Evolutionary conservation across 768 basidiomycete genomes (phyloP).

Genomic region (Mycena albidolilacea): DNA sequence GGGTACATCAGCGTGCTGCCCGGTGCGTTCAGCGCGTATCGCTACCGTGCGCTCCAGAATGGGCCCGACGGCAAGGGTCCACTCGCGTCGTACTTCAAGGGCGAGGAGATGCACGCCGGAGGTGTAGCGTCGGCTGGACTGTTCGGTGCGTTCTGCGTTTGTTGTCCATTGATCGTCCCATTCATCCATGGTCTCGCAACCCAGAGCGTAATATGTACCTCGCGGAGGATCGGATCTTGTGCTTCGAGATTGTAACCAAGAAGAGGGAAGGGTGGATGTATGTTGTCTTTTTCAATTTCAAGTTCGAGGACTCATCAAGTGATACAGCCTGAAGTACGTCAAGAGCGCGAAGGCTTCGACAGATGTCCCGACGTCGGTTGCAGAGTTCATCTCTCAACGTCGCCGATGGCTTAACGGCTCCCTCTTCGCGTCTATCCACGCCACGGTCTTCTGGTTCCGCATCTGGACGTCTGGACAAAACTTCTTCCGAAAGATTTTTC

Average conservation of each 20-base stretch:
- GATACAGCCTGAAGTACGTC: constrained; percentile 77
- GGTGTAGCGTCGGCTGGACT: constrained; percentile 74
- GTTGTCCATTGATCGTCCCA: constrained; percentile 11
- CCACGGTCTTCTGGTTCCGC: constrained; percentile 89
- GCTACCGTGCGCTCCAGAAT: constrained; percentile 90
- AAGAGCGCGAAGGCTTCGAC: constrained; percentile 96
- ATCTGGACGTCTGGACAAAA: constrained; percentile 95
- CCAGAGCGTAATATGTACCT: constrained; percentile 89
- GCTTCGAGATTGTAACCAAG: constrained; percentile 95
- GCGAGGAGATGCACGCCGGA: constrained; percentile 87
- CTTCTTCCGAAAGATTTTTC: constrained; percentile 84
- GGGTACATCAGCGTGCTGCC: constrained; percentile 92
- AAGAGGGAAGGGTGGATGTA: constrained; percentile 87
- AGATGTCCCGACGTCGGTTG: constrained; percentile 93
- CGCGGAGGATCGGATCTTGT: constrained; percentile 91
- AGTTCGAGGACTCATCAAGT: constrained; percentile 16
- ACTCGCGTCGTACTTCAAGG: constrained; percentile 93
- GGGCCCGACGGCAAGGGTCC: constrained; percentile 92
- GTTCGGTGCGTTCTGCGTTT: constrained; percentile 62
- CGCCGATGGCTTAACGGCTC: constrained; percentile 93
- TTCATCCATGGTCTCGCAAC: background rate
- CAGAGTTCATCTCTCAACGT: constrained; percentile 96
- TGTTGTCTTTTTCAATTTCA: constrained; percentile 44
- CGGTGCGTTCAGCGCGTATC: constrained; percentile 93
- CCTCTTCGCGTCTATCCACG: constrained; percentile 93